Percentiles rank a stretch among this genome's conserved stretches.
phyloP scores from a whole-genome alignment of 768 basidiomycete genomes.

The Trametes meyenii region DNA sequence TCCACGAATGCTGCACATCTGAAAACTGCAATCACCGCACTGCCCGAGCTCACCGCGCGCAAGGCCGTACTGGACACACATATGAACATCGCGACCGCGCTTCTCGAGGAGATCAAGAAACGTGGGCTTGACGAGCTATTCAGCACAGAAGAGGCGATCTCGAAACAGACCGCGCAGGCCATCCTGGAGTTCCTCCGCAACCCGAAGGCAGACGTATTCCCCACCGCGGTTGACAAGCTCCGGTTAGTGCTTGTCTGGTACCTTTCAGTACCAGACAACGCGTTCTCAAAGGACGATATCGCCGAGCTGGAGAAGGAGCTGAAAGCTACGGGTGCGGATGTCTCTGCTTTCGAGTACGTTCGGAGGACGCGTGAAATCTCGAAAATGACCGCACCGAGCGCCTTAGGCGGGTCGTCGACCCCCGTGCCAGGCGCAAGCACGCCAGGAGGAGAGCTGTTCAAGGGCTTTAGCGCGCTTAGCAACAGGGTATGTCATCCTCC shows the following conservation, averaged over 20 bases:
- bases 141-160: constrained; percentile 90
- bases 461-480: constrained; percentile 90
- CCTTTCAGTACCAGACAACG: constrained; percentile 81
- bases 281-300: constrained; percentile 86
- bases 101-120: constrained; percentile 93
- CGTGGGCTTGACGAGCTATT: constrained; percentile 97
- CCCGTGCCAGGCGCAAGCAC: constrained; percentile 65
- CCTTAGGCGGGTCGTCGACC: constrained; percentile 61
- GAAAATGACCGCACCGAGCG: constrained; percentile 80
- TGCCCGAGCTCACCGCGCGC: constrained; percentile 94
- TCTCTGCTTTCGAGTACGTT: constrained; percentile 89
- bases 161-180: constrained; percentile 78
- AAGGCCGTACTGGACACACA: constrained; percentile 97
- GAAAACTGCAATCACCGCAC: constrained; percentile 95
- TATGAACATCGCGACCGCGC: constrained; percentile 97
- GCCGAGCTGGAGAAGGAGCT: constrained; percentile 87
- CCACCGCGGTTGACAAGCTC: constrained; percentile 83
- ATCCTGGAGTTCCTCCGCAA: constrained; percentile 89
- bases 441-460: constrained; percentile 86
- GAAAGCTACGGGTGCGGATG: constrained; percentile 77
- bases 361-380: constrained; percentile 89
- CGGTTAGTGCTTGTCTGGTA: constrained; percentile 96
- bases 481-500: constrained; percentile 63
- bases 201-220: constrained; percentile 62
- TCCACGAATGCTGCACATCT: constrained; percentile 92